phyloP scores from a whole-genome alignment of 306 rosid species.

The Lathyrus aphaca region DNA sequence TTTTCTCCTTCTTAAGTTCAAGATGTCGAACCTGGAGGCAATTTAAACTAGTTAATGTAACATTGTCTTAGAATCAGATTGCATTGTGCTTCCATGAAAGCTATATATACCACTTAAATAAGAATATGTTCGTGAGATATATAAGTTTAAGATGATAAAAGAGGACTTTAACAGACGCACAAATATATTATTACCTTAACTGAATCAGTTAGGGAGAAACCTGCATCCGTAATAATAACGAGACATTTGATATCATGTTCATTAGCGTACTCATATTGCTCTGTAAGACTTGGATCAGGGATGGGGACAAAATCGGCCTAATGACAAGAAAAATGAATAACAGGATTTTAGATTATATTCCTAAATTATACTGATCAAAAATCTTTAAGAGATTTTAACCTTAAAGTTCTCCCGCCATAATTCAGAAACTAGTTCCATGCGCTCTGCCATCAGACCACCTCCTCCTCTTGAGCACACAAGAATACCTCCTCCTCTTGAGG shows the following conservation, averaged over 20 bases:
- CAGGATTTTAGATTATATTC: constrained; percentile 25
- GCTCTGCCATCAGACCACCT: constrained; percentile 82
- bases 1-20: constrained; percentile 83
- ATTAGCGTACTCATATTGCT: constrained; percentile 91
- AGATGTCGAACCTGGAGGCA: constrained; percentile 85
- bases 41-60: constrained; percentile 30
- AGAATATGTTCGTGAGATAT: constrained; percentile 19
- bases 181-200: constrained; percentile 72
- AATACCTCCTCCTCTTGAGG: constrained; percentile 96
- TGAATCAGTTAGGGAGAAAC: constrained; percentile 56
- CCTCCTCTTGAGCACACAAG: constrained; percentile 98
- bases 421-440: constrained; percentile 89
- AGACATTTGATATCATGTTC: constrained; percentile 93
- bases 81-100: constrained; percentile 20
- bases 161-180: background rate
- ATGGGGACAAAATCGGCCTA: constrained; percentile 87
- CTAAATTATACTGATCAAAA: constrained; percentile 30
- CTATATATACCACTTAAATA: constrained; percentile 9
- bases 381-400: constrained; percentile 53
- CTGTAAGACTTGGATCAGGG: constrained; percentile 94
- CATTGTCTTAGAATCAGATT: constrained; percentile 28
- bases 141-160: background rate
- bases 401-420: constrained; percentile 87
- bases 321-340: constrained; percentile 46
- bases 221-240: constrained; percentile 77